Conservation (phyloP, 192 early-diverging fungal genomes). For the Gryganskiella cystojenkinii region DNA sequence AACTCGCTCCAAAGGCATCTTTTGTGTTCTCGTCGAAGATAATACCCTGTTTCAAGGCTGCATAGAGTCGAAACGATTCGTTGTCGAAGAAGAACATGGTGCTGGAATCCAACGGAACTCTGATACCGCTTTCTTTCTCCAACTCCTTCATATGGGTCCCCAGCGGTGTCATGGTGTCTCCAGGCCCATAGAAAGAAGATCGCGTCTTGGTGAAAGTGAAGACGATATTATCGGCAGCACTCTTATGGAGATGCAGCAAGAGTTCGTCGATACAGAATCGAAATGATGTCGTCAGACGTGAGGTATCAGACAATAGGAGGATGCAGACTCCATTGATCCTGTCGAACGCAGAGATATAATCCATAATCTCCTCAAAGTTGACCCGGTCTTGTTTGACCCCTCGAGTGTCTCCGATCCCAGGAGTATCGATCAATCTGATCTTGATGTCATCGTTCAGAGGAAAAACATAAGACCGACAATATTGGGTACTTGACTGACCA, state of each 20-base stretch:
- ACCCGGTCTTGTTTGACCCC: conserved; percentile 25
- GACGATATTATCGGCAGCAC: conserved; percentile 34
- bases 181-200: conserved; percentile 31
- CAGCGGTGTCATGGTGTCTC: conserved; percentile 26
- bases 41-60: conserved; percentile 24
- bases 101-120: not conserved
- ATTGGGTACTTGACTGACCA: conserved; percentile 26
- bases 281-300: conserved; percentile 17
- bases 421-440: conserved; percentile 39
- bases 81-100: conserved; percentile 44
- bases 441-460: conserved; percentile 5
- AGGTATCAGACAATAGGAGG: conserved; percentile 16
- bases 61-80: conserved; percentile 42
- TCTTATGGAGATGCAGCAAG: conserved; percentile 30
- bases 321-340: conserved; percentile 31
- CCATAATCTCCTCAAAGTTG: conserved; percentile 40
- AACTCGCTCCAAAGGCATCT: conserved; percentile 29
- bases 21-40: conserved; percentile 8
- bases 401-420: conserved; percentile 41
- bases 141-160: conserved; percentile 18
- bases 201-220: conserved; percentile 43
- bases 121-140: conserved; percentile 8
- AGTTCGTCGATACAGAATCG: conserved; percentile 39
- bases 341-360: conserved; percentile 17
- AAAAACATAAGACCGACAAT: conserved; percentile 26